A percentile compares a stretch with the other conserved stretches of the same genome.
Conservation (phyloP, 371 early-diverging fungal species). For the Basidiobolus meristosporus region DNA sequence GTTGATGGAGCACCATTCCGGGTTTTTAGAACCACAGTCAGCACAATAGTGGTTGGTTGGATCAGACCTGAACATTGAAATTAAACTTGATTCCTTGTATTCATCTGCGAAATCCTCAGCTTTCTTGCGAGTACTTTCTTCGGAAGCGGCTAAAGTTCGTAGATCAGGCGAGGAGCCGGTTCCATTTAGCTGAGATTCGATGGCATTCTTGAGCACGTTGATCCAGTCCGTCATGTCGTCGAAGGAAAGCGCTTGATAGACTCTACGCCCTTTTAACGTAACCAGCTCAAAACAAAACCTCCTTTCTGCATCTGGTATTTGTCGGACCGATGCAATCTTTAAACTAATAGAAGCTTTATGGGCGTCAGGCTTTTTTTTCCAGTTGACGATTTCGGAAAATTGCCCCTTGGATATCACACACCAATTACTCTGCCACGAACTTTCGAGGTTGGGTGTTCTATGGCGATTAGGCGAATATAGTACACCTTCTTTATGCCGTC, state of each 20-base stretch:
- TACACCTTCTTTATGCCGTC: no score
- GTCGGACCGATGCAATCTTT: conserved; percentile 53
- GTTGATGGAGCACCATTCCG: conserved; percentile 89
- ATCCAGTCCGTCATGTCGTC: conserved; percentile 55
- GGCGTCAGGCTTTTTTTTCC: conserved; percentile 39
- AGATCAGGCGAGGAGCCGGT: conserved; percentile 11
- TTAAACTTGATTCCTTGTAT: no score
- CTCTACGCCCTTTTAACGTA: conserved; percentile 32
- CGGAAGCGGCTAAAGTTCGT: no score
- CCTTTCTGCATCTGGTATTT: conserved; percentile 44
- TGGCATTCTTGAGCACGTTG: conserved; percentile 41
- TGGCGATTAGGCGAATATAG: no score
- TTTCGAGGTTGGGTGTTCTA: not conserved
- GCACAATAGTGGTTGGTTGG: conserved; percentile 46
- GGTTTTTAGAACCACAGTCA: conserved; percentile 64
- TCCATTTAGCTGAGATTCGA: conserved; percentile 38
- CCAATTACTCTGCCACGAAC: conserved; percentile 28
- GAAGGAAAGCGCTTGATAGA: conserved; percentile 52
- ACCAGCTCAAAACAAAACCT: conserved; percentile 62
- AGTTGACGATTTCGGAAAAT: conserved; percentile 49
- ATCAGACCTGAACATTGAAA: no score
- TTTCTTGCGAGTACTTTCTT: no score
- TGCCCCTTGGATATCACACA: conserved; percentile 49
- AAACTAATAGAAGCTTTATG: conserved; percentile 45
- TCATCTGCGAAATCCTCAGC: no score